Conservation (phyloP, 2,329 filamentous ascomycete genomes). For the Hymenoscyphus occultus region DNA sequence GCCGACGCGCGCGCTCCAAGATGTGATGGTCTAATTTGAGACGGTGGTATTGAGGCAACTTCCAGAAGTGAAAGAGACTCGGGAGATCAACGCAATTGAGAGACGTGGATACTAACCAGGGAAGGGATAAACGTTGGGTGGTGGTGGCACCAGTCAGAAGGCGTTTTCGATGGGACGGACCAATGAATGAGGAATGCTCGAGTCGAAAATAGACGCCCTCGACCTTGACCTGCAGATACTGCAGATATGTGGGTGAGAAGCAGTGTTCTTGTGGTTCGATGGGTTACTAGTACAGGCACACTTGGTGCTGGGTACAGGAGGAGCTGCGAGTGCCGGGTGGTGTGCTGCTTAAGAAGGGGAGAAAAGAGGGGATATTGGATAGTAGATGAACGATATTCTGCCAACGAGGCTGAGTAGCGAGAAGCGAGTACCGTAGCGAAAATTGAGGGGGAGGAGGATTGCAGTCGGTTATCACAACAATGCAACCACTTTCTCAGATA, state of each 20-base stretch:
- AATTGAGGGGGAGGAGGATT: constrained; percentile 5
- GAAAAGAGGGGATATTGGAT: constrained; percentile 6
- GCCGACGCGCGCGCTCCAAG: constrained; percentile 30
- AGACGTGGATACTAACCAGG: constrained; percentile 21
- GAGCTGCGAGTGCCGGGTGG: background rate
- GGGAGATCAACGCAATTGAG: constrained; percentile 26
- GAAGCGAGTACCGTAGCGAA: background rate
- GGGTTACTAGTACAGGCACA: background rate
- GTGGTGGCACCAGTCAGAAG: constrained; percentile 5
- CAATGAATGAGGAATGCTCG: constrained; percentile 9
- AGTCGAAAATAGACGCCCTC: constrained; percentile 34
- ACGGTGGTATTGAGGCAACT: constrained; percentile 28
- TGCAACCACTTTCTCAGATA: background rate
- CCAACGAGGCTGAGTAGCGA: constrained; percentile 9
- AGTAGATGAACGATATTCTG: constrained; percentile 2
- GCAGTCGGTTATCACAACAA: background rate
- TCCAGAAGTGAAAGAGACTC: constrained; percentile 22
- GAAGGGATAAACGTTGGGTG: constrained; percentile 2
- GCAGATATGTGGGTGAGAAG: background rate
- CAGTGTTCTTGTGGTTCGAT: background rate
- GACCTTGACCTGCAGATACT: constrained; percentile 18
- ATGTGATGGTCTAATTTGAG: constrained; percentile 30
- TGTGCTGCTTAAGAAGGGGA: constrained; percentile 7
- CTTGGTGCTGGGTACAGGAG: background rate
- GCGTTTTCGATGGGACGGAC: constrained; percentile 7